phyloP scores from a whole-genome alignment of 805 yeast genomes.

The Ogataea ganodermae region DNA sequence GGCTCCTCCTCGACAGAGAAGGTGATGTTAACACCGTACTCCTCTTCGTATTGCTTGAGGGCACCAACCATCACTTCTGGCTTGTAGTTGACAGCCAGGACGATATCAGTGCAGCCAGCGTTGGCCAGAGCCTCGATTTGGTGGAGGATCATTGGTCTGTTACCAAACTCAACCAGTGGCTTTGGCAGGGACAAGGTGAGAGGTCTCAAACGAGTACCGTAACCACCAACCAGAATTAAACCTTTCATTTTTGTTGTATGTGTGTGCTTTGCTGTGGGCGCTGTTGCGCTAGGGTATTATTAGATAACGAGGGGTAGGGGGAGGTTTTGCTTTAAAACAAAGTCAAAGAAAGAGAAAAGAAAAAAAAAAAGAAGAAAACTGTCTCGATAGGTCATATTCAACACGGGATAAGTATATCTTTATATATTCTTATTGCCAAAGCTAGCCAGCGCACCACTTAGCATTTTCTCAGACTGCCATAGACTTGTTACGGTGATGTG shows the following conservation, averaged over 20 bases:
- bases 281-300: conserved; percentile 6
- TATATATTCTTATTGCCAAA: conserved; percentile 1
- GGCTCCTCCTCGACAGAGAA: conserved; percentile 99
- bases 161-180: conserved; percentile 96
- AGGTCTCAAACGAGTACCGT: conserved; percentile 99
- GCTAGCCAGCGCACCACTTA: conserved; percentile 7
- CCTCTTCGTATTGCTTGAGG: conserved; percentile 88
- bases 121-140: conserved; percentile 97
- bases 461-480: background rate
- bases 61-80: conserved; percentile 99
- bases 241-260: conserved; percentile 68
- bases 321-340: conserved; percentile 6
- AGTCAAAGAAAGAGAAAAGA: conserved; percentile 5
- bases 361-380: conserved; percentile 2
- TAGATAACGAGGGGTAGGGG: conserved; percentile 12
- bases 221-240: conserved; percentile 97
- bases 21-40: conserved; percentile 91
- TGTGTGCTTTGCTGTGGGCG: conserved; percentile 8
- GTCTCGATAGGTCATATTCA: background rate
- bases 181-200: conserved; percentile 92
- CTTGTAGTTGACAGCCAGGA: conserved; percentile 97
- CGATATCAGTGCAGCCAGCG: conserved; percentile 99
- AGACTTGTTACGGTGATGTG: conserved; percentile 1
- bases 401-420: conserved; percentile 2
- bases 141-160: conserved; percentile 98